Base-by-base conservation (phyloP, 495 filamentous ascomycete species). In the Talaromyces wortmannii region DNA sequence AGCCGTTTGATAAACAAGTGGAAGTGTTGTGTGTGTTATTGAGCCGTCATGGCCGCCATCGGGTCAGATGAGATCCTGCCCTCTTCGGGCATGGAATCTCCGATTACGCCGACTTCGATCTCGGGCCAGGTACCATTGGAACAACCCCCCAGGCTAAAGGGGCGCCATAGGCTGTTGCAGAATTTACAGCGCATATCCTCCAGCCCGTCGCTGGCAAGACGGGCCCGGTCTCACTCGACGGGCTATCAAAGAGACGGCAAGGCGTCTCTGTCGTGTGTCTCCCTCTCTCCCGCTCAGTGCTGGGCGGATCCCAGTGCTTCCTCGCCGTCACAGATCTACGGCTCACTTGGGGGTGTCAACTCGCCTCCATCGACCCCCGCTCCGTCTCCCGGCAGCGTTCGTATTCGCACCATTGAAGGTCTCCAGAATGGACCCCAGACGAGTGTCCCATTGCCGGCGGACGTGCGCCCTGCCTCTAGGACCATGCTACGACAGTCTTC, bases 141-240 rank as follows among this genome's bases (percentile, higher is more conserved):
- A 42, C 71, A 68, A 44, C 73, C 75, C 10, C 68, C 71, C 7
- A 94, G 89, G 69, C 75, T 84, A 48, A 91, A 85, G 66, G 86
- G 88, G 18, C 81, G 89, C 32, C 83, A 85, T 54, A 84, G 84
- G 50, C 72, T 97, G 43, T 70, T 96, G 17, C 85, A 90, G 56
- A 84, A 83, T 48, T 79, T 98, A 48, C 85, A 95, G 61, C 88
- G 91, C 44, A 94, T 97, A 56, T 88, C 91, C 13, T 97, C 94
- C 2, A 91, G 88, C 2, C 87, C 90, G 8, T 87, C 89, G 18
- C 72, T 97, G 30, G 70, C 79, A 31, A 82, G 83, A 51, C 66
- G 85, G 48, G 77, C 83, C 30, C 81, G 87, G 57, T 77, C 74
- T 32, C 69, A 74, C 45, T 78, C 83, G 6, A 73, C 74, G 36